Conservation (phyloP, 441 rosid genomes). For the Croton laevigatus region DNA sequence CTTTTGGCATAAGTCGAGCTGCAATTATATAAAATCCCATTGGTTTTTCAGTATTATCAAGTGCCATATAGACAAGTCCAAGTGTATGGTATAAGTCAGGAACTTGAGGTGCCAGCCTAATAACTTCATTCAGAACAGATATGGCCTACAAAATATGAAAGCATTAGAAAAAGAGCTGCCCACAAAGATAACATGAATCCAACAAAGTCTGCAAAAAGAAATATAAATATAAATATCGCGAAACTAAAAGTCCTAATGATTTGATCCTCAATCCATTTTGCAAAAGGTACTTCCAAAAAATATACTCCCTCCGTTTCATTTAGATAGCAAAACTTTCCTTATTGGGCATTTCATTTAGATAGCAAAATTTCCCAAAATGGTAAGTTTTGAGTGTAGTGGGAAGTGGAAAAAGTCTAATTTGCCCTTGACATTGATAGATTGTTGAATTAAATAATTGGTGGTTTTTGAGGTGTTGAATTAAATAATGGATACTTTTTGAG, state of each 20-base stretch:
- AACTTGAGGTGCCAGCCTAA: slow-evolving; percentile 63
- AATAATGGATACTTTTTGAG: no score
- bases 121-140: slow-evolving; percentile 53
- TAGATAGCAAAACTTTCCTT: no score
- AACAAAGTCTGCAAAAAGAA: neutral
- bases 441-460: no score
- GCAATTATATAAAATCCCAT: slow-evolving; percentile 67
- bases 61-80: slow-evolving; percentile 61
- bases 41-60: slow-evolving; percentile 62
- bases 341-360: no score
- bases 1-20: slow-evolving; percentile 65
- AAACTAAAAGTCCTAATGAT: neutral
- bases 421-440: no score
- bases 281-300: neutral
- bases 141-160: slow-evolving; percentile 52
- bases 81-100: slow-evolving; percentile 74
- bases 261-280: neutral
- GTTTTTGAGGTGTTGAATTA: no score
- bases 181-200: neutral
- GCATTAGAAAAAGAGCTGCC: neutral
- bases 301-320: no score
- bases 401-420: no score
- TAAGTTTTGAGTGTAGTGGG: no score
- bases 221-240: neutral
- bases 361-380: no score